Base-by-base conservation (phyloP, 2,329 filamentous ascomycete species). In the Colletotrichum cordylinicola region DNA sequence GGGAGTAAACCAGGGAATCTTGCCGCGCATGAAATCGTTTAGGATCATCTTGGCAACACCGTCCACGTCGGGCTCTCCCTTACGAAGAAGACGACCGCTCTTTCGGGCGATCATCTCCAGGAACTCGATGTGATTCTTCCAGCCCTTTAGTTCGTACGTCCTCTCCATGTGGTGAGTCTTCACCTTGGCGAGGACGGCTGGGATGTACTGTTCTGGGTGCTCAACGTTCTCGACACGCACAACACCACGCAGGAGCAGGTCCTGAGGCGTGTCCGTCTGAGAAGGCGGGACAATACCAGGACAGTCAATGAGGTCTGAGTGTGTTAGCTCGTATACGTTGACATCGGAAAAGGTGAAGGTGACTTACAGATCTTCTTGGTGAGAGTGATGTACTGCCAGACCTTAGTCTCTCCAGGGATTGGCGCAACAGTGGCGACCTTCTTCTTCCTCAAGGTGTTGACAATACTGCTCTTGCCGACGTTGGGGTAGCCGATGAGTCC, bases 361-460 rank as follows among this genome's bases (percentile, higher is more conserved):
- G 12, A 66, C 75, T 52, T 61, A 73, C 87, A 90, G 56, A 98
- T 98, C 70, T 95, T 90, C 87, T 96, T 98, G 94, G 98, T 98
- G 75, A 98, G 86, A 4, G 96, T 98, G 79, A 98, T 95, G 82
- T 98, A 98, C 84, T 98, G 96, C 96, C 97, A 98, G 35, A 98
- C 94, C 86, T 98, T 98, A 39, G 96, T 98, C 88, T 98, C 96
- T 16, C 96, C 97, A 8, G 97, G 96, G 77, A 98, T 98, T 8
- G 96, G 97, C 8, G 97, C 97, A 5, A 98, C 95, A 18, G 90
- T 97, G 87, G 96, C 96, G 55, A 98, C 96, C 84, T 97, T 96
- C 88, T 98, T 98, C 84, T 96, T 96, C 61, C 96, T 91, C 4
- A 99, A 88, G 0, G 96, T 98, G 86, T 99, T 99, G 87, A 99